These are phyloP conservation scores for Murraya koenigii DNA, from an alignment of 345 rosid species.

Conservation along the genomic window DNA sequence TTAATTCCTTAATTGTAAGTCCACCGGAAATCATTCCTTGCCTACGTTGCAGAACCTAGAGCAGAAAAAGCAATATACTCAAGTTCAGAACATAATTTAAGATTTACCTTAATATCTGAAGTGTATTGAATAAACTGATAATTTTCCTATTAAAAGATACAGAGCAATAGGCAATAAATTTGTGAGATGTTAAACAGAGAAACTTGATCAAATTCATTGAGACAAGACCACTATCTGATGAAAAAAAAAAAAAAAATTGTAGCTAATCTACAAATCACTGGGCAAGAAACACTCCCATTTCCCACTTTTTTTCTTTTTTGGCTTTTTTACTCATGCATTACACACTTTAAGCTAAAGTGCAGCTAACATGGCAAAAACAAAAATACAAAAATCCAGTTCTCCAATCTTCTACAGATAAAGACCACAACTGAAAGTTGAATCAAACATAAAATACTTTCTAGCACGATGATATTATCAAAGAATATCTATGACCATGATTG, in stretches of 20 bases:
- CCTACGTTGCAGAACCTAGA: slow-evolving; percentile 69
- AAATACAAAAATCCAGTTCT: not conserved
- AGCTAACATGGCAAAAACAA: not conserved
- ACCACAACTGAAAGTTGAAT: not conserved
- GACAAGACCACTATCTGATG: not conserved
- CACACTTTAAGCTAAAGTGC: not conserved
- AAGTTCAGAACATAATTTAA: not conserved
- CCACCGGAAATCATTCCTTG: slow-evolving; percentile 85
- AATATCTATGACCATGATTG: not conserved
- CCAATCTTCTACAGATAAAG: not conserved
- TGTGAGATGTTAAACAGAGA: not conserved
- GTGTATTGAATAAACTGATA: not conserved
- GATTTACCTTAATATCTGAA: not conserved
- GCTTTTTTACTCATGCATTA: not conserved
- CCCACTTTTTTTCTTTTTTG: not conserved
- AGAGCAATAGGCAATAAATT: not conserved
- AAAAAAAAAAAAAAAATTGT: not conserved
- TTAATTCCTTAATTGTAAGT: slow-evolving; percentile 65
- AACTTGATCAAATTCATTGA: not conserved
- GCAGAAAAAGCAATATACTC: not conserved
- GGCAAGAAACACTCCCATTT: not conserved
- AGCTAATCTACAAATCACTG: not conserved
- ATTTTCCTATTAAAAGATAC: not conserved
- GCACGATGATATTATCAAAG: not conserved
- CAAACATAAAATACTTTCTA: not conserved